phyloP scores from a whole-genome alignment of 169 alveolate species.

The Plasmodium gallinaceum region DNA sequence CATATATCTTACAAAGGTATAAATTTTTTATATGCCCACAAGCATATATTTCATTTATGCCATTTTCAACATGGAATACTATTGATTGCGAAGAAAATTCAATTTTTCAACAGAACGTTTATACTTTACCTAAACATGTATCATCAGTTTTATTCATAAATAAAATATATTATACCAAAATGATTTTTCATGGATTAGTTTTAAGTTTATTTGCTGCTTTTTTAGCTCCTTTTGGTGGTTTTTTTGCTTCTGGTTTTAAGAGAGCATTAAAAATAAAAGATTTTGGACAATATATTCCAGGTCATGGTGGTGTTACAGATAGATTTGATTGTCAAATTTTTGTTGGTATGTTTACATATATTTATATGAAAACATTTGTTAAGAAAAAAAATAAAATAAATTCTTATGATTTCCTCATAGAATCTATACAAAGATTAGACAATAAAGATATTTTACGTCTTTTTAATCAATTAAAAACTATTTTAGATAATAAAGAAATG shows the following conservation, averaged over 20 bases:
- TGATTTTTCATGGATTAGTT: conserved; percentile 93
- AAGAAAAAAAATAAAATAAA: conserved; percentile 21
- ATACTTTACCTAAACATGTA: conserved; percentile 52
- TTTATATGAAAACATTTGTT: conserved; percentile 84
- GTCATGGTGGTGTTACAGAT: conserved; percentile 99
- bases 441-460: conserved; percentile 38
- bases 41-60: conserved; percentile 86
- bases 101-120: conserved; percentile 76
- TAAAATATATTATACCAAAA: conserved; percentile 75
- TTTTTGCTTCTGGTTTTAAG: conserved; percentile 99
- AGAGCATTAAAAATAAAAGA: conserved; percentile 98
- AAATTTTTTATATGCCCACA: conserved; percentile 93
- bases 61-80: conserved; percentile 85
- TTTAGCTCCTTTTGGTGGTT: conserved; percentile 99
- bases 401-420: conserved; percentile 63
- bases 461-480: conserved; percentile 48
- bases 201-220: conserved; percentile 96
- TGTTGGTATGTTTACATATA: conserved; percentile 91
- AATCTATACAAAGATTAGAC: conserved; percentile 63
- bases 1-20: conserved; percentile 82
- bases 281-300: conserved; percentile 98
- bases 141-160: conserved; percentile 41
- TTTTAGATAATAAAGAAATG: conserved; percentile 39
- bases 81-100: conserved; percentile 78
- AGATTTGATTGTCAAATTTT: conserved; percentile 98